These are phyloP conservation scores for Anisogramma anomala DNA, from an alignment of 2,329 filamentous ascomycete genomes.

Conservation along the genomic window DNA sequence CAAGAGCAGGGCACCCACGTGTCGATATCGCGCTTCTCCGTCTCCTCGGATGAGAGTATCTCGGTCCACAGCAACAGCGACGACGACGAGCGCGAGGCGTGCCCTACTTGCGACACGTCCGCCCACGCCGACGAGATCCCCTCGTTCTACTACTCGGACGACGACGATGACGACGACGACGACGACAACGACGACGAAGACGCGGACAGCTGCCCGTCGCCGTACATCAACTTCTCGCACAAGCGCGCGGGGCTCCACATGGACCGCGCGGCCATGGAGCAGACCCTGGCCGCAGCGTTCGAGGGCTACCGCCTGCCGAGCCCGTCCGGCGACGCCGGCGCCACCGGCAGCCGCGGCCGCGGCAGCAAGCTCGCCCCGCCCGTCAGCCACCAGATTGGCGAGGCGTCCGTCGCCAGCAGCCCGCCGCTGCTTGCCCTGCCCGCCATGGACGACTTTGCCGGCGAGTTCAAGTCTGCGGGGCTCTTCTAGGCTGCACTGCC, in stretches of 20 bases:
- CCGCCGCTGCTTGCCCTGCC: conserved; percentile 23
- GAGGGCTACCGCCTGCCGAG: conserved; percentile 39
- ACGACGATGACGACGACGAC: conserved; percentile 28
- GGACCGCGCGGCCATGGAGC: conserved; percentile 16
- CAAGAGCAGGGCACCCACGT: conserved; percentile 21
- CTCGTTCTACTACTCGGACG: conserved; percentile 34
- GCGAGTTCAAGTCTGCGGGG: conserved; percentile 11
- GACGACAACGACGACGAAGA: conserved; percentile 31
- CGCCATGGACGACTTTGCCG: conserved; percentile 30
- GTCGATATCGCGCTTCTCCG: conserved; percentile 19
- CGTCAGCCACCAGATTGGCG: neutral
- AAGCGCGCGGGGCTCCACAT: conserved; percentile 16
- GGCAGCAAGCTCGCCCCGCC: conserved; percentile 17
- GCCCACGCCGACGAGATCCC: conserved; percentile 29
- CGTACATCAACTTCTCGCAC: conserved; percentile 25
- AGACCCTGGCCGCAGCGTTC: conserved; percentile 20
- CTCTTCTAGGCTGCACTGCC: conserved; percentile 1
- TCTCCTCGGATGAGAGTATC: conserved; percentile 22
- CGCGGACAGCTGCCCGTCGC: conserved; percentile 25
- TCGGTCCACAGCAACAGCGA: conserved; percentile 19
- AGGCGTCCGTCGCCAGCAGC: conserved; percentile 13
- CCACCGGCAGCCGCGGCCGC: too few relatives aligned
- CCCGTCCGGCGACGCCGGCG: conserved; percentile 18
- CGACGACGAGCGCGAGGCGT: neutral
- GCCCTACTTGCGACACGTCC: conserved; percentile 25